phyloP scores from a whole-genome alignment of 768 basidiomycete genomes.

The Tricholoma flavovirens region DNA sequence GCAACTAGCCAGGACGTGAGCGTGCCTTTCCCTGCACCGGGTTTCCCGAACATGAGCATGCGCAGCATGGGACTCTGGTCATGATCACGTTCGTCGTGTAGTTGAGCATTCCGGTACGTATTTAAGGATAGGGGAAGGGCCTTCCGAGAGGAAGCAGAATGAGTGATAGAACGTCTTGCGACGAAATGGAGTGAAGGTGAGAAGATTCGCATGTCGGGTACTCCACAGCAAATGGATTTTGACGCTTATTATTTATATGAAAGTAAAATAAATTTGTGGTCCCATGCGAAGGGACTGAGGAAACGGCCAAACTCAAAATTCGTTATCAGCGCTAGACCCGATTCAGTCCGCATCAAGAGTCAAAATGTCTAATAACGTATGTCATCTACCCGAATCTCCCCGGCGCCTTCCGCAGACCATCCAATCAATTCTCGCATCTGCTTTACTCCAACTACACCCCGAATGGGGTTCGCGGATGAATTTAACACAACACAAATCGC shows the following conservation, averaged over 20 bases:
- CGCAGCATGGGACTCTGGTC: slow-evolving; percentile 36
- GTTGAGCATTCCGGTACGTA: slow-evolving; percentile 28
- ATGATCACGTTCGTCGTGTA: slow-evolving; percentile 28
- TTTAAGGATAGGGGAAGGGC: slow-evolving; percentile 51
- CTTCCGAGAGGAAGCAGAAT: slow-evolving; percentile 28
- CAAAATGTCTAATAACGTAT: neutral
- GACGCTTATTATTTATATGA: neutral
- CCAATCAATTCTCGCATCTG: slow-evolving; percentile 75
- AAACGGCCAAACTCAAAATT: neutral
- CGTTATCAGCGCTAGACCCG: neutral
- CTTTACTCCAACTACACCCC: slow-evolving; percentile 62
- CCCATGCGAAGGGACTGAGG: neutral
- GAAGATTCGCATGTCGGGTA: neutral
- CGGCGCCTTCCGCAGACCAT: slow-evolving; percentile 35
- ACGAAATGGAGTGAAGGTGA: slow-evolving; percentile 1
- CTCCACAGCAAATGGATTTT: neutral
- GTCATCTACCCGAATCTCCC: neutral
- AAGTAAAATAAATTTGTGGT: neutral
- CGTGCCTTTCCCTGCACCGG: slow-evolving; percentile 85
- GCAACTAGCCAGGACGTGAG: slow-evolving; percentile 67
- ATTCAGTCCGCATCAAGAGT: neutral
- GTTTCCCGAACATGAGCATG: slow-evolving; percentile 77
- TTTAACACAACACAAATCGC: slow-evolving; percentile 67
- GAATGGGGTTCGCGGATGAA: slow-evolving; percentile 39
- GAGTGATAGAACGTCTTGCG: slow-evolving; percentile 20